phyloP scores from a whole-genome alignment of 331 rosid genomes.

The Quercus lobata region DNA sequence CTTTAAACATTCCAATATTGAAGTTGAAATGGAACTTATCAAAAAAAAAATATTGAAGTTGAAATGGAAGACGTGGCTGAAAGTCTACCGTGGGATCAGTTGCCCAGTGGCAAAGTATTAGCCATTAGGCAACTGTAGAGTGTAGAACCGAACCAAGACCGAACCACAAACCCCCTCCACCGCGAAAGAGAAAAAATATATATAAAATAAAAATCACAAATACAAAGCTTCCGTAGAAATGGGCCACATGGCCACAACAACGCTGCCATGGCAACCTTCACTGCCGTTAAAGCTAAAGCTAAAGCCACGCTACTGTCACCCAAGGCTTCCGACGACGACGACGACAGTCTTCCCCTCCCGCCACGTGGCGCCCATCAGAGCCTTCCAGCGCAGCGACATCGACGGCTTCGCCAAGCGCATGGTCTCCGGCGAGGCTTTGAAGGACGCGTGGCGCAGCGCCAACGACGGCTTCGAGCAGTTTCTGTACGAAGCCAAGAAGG shows the following conservation, averaged over 20 bases:
- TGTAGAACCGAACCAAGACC: not conserved
- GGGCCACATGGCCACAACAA: constrained; percentile 19
- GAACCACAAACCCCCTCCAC: too few species aligned
- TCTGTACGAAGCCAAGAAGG: constrained; percentile 74
- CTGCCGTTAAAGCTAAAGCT: not conserved
- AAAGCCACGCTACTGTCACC: not conserved
- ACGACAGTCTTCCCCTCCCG: not conserved
- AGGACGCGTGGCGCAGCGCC: constrained; percentile 79
- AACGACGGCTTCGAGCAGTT: constrained; percentile 80
- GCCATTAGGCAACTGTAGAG: not conserved
- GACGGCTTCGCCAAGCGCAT: constrained; percentile 49
- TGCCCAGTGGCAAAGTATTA: too few species aligned
- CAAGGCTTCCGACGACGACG: not conserved
- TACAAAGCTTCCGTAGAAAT: too few species aligned
- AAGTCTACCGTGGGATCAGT: too few species aligned
- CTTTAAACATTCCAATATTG: too few species aligned
- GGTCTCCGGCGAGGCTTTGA: constrained; percentile 62
- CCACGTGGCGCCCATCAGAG: constrained; percentile 24
- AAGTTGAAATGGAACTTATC: too few species aligned
- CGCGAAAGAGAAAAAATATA: too few species aligned
- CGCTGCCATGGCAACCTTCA: constrained; percentile 28
- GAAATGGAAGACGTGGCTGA: too few species aligned
- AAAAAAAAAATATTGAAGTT: too few species aligned
- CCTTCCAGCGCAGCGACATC: constrained; percentile 57
- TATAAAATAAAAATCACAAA: too few species aligned